These are phyloP conservation scores for Wickerhamiella sorbophila DNA, from an alignment of 805 yeast genomes.

Conservation along the genomic window DNA sequence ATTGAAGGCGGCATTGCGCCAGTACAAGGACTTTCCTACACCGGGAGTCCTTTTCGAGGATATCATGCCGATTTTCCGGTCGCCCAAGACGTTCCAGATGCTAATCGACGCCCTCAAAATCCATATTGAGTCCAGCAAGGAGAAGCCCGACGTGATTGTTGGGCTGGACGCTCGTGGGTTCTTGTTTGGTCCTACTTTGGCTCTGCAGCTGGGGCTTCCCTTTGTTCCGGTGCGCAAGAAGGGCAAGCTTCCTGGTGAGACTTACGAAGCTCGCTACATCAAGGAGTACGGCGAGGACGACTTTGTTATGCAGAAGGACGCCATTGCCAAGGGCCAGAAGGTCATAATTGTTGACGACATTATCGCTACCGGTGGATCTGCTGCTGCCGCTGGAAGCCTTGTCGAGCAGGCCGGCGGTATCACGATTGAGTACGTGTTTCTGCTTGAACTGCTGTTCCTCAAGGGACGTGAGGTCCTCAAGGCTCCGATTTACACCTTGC, in stretches of 20 bases:
- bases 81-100: constrained; percentile 67
- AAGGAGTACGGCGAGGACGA: constrained; percentile 89
- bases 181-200: constrained; percentile 89
- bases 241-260: constrained; percentile 88
- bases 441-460: constrained; percentile 89
- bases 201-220: constrained; percentile 75
- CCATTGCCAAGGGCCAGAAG: constrained; percentile 65
- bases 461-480: constrained; percentile 80
- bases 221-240: constrained; percentile 92
- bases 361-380: constrained; percentile 97
- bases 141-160: constrained; percentile 68
- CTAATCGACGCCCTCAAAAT: constrained; percentile 66
- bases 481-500: constrained; percentile 79
- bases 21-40: constrained; percentile 87
- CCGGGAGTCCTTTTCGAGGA: constrained; percentile 93
- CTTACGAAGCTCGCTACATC: constrained; percentile 52
- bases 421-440: constrained; percentile 68
- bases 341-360: constrained; percentile 90
- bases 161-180: constrained; percentile 97
- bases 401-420: constrained; percentile 53
- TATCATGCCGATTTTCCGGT: constrained; percentile 82
- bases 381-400: constrained; percentile 82
- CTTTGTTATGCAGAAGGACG: constrained; percentile 75
- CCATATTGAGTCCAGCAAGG: constrained; percentile 41
- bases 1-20: constrained; percentile 28